Evolutionary conservation across 2,329 filamentous ascomycete species (phyloP).

Genomic region (Xylariales sp.): DNA sequence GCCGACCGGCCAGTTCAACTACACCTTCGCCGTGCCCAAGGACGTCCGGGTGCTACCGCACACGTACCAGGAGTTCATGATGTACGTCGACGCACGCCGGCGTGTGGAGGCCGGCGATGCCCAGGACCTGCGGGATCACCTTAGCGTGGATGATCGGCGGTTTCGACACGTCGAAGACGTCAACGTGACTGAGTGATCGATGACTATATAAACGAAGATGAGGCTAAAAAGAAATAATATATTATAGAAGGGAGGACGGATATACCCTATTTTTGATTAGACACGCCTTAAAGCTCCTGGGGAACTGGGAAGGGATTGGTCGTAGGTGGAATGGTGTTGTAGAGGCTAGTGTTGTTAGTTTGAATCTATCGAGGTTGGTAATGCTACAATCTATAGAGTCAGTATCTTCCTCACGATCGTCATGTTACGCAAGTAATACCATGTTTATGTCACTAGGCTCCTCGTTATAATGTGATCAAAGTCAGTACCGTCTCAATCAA

Average conservation of each 20-base stretch:
- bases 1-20: slow-evolving; percentile 80
- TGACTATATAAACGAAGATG: background rate
- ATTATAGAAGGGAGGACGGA: background rate
- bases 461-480: no score
- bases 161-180: slow-evolving; percentile 5
- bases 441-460: no score
- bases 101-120: slow-evolving; percentile 52
- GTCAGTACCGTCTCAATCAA: no score
- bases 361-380: no score
- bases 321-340: no score
- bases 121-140: slow-evolving; percentile 38
- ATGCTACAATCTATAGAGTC: no score
- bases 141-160: background rate
- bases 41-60: slow-evolving; percentile 54
- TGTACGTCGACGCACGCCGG: slow-evolving; percentile 57
- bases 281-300: no score
- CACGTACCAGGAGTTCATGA: slow-evolving; percentile 57
- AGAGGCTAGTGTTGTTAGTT: no score
- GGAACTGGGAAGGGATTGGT: no score
- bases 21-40: slow-evolving; percentile 63
- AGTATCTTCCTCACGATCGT: no score
- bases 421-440: no score
- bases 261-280: background rate
- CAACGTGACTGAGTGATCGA: slow-evolving; percentile 24
- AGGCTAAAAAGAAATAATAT: no score